phyloP scores from a whole-genome alignment of 2,329 filamentous ascomycete genomes.

The Truncatella angustata region DNA sequence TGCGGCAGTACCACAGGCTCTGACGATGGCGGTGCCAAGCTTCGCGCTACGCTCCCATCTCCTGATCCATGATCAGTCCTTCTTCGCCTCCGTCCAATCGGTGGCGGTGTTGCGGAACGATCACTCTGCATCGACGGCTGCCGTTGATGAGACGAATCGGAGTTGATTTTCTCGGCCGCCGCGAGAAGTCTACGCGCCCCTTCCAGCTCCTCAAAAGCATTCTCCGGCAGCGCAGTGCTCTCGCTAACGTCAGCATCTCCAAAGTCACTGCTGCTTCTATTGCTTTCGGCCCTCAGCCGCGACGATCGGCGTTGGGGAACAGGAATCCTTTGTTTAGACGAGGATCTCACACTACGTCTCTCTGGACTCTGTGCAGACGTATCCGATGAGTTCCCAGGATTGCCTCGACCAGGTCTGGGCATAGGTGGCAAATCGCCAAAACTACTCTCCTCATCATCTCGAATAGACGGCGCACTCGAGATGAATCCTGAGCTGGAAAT shows the following conservation, averaged over 20 bases:
- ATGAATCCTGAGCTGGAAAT: neutral
- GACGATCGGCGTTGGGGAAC: neutral
- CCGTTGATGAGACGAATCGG: constrained; percentile 5
- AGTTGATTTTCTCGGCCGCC: neutral
- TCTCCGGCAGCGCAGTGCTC: neutral
- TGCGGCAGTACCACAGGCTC: neutral
- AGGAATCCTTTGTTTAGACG: neutral
- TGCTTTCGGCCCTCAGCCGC: neutral
- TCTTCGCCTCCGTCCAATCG: neutral
- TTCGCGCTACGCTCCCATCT: constrained; percentile 11
- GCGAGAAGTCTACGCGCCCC: neutral
- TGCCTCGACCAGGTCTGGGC: neutral
- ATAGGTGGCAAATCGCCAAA: neutral
- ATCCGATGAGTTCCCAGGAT: neutral
- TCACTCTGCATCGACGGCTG: constrained; percentile 11
- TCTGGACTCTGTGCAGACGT: neutral
- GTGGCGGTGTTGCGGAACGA: constrained; percentile 6
- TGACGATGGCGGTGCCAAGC: neutral
- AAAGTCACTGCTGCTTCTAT: neutral
- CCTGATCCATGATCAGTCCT: neutral
- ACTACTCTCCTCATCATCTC: neutral
- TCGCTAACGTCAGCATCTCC: neutral
- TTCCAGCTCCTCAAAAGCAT: constrained; percentile 1
- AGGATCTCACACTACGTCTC: neutral
- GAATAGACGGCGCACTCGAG: neutral